Evolutionary conservation across 2,329 filamentous ascomycete genomes (phyloP), one percentile per base, ranked within the genome.

Genomic region (Simplicillium aogashimaense): DNA sequence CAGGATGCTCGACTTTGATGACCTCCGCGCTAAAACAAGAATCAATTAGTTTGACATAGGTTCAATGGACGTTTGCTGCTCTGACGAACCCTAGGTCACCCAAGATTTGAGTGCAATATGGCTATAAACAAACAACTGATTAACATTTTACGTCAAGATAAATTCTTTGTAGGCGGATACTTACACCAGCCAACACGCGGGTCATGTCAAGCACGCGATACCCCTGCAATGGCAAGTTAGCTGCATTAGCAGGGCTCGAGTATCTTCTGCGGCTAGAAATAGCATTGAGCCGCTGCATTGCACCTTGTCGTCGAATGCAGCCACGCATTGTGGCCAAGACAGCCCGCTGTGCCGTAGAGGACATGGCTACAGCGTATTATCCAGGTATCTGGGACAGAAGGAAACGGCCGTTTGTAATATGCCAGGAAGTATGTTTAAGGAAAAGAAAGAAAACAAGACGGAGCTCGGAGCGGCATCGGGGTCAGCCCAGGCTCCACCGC

Each of bases 181-280:
- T 64, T 69, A 95, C 90, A 42, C 92, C 92, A 47, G 92, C 92
- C 47, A 98, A 66, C 2, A 98, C 92, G 65, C 92, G 77, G 3
- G 90, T 97, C 88, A 98, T 94, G 59, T 98, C 92, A 46, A 98
- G 72, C 12, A 97, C 89, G 41, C 85, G 80, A 51, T 92, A 83
- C 1, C 92, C 92, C 29, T 86, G 78, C 51, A 98, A 71, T 16
- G 92, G 90, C 28, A 78, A 25, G 9, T 25, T 25, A 25, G 20
- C 20, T 25, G 20, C 20, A 25, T 25, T 25, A 9, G 20, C 20
- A 25, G 20, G 20, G 20, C 20, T 25, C 35, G 42, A 44, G 25
- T 41, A 41, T 18, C 31, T 38, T 31, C 42, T 38, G 30, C 29
- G 37, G 15, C 38, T 35, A 36, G 17, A 10, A 11, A 28, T n/a